Base-by-base conservation (phyloP, 164 flowering plant genomes). In the Taxillus chinensis region DNA sequence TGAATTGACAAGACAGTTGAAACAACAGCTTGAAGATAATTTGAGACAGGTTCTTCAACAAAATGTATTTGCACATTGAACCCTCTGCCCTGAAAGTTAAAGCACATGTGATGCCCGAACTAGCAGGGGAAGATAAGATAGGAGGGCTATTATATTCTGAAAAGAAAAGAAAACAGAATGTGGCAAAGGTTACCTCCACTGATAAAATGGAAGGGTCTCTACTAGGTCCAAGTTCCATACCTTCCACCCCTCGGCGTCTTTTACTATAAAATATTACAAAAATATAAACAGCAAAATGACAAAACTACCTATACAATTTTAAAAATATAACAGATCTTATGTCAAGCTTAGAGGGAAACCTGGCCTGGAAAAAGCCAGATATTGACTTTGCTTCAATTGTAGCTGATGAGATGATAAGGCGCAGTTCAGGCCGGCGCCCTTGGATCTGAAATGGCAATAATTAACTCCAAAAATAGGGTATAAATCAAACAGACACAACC, bases 301-400 rank as follows among this genome's bases (percentile, higher is more conserved):
- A 41, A 5, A 40, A 45, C 41, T 10, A 53, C 16, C 38, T 16
- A n/a, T 56, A 7, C 16, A 16, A 38, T 11, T 27, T 27, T 12
- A 52, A 49, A 14, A 9, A 14, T 1, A 60, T 16, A 40, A 60
- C 27, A 6, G 14, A n/a, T 61, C 57, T 14, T 65, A 17, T 53
- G 13, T 58, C 41, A 63, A 53, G 62, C 46, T 54, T 4, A 60
- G 7, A 62, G 43, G 58, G 67, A 55, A 74, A 92, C 98, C 98
- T 87, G 77, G 70, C 52, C 51, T 61, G 61, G 70, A 93, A 93
- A 75, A 88, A 93, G 46, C 80, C 60, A 37, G 95, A 75, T 81
- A 93, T 85, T 27, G 83, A 69, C 78, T 81, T 86, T 51, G 99
- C 99, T 71, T 93, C 97, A 77, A 93, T 93, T 67, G 99, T 93